Conservation (phyloP, 192 early-diverging fungal genomes). For the Diversispora eburnea region DNA sequence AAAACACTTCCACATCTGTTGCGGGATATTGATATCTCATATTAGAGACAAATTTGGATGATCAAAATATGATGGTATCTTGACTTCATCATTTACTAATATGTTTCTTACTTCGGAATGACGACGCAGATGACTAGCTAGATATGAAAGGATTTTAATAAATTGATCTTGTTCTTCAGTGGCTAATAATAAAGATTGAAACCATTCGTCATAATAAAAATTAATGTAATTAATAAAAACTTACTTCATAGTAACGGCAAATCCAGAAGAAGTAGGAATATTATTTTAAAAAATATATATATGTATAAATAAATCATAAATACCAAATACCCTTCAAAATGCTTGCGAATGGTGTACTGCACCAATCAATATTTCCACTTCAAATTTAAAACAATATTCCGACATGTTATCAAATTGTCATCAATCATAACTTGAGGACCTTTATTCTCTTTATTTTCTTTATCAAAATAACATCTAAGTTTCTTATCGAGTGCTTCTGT, state of each 20-base stretch:
- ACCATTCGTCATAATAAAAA: too few relatives aligned
- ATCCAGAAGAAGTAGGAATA: slow-evolving; percentile 74
- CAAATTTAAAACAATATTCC: slow-evolving; percentile 75
- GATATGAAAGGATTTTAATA: slow-evolving; percentile 64
- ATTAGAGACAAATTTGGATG: slow-evolving; percentile 47
- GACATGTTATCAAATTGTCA: slow-evolving; percentile 66
- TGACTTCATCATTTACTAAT: slow-evolving; percentile 49
- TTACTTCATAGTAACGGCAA: slow-evolving; percentile 58
- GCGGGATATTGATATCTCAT: slow-evolving; percentile 44
- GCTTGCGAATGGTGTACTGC: slow-evolving; percentile 78
- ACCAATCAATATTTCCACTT: slow-evolving; percentile 61
- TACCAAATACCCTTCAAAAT: slow-evolving; percentile 69
- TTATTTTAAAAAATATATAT: too few relatives aligned
- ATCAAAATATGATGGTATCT: slow-evolving; percentile 42
- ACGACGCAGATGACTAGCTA: slow-evolving; percentile 59
- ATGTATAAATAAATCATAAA: too few relatives aligned
- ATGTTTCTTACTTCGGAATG: slow-evolving; percentile 61
- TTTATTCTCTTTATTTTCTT: slow-evolving; percentile 29
- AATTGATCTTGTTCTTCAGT: slow-evolving; percentile 60
- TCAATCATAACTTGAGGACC: slow-evolving; percentile 62
- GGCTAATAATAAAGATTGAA: slow-evolving; percentile 68
- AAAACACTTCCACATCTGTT: slow-evolving; percentile 72
- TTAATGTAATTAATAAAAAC: slow-evolving; percentile 46
- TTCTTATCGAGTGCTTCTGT: slow-evolving; percentile 57
- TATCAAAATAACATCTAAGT: slow-evolving; percentile 59